phyloP scores from a whole-genome alignment of 2,329 filamentous ascomycete genomes.

The Cercospora sesami region DNA sequence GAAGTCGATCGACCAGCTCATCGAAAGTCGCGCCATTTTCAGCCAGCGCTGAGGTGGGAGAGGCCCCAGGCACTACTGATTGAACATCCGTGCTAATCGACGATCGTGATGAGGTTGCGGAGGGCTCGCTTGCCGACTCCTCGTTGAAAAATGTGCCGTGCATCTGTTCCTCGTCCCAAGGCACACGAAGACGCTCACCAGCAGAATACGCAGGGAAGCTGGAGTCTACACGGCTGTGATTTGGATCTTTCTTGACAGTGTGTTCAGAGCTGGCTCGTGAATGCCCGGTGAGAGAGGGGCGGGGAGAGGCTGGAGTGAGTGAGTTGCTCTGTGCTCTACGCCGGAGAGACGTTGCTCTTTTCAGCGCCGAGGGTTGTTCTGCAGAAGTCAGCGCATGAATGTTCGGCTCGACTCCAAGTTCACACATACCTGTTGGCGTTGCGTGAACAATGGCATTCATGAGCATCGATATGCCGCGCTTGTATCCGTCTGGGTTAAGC shows the following conservation, averaged over 20 bases:
- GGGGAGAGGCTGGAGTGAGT: slow-evolving; percentile 44
- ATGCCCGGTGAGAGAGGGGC: slow-evolving; percentile 44
- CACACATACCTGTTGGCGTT: slow-evolving; percentile 55
- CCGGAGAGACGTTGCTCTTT: slow-evolving; percentile 36
- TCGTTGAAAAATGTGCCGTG: slow-evolving; percentile 63
- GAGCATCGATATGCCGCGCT: slow-evolving; percentile 73
- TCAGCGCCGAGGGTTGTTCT: slow-evolving; percentile 9
- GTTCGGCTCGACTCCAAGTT: background rate
- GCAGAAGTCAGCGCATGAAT: background rate
- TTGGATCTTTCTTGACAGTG: slow-evolving; percentile 37
- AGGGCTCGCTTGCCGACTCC: slow-evolving; percentile 61
- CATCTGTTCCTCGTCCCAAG: slow-evolving; percentile 49
- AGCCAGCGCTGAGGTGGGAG: slow-evolving; percentile 36
- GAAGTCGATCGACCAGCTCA: slow-evolving; percentile 73
- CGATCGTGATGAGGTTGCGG: slow-evolving; percentile 65
- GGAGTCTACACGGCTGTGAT: slow-evolving; percentile 38
- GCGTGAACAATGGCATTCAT: slow-evolving; percentile 69
- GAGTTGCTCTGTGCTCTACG: slow-evolving; percentile 49
- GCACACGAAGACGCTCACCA: slow-evolving; percentile 35
- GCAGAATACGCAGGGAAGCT: slow-evolving; percentile 34
- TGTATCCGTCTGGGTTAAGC: slow-evolving; percentile 68
- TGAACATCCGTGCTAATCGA: slow-evolving; percentile 63
- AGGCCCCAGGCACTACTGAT: slow-evolving; percentile 23
- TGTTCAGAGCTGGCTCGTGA: slow-evolving; percentile 52
- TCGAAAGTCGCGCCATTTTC: slow-evolving; percentile 60